phyloP scores from a whole-genome alignment of 306 rosid species.

The peach (Prunus persica) region Prunus_persica_NCBIv2 NC_034014.1:25044001-25044500 shows the following conservation, averaged over 20 bases:
- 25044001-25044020: slow-evolving; percentile 36
- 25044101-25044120: slow-evolving; percentile 32
- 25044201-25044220: not conserved
- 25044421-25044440: not conserved
- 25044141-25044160: slow-evolving; percentile 44
- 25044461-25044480: too few relatives aligned
- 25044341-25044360: slow-evolving; percentile 46
- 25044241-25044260: slow-evolving; percentile 24
- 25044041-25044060: not conserved
- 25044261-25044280: slow-evolving; percentile 23
- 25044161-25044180: slow-evolving; percentile 11
- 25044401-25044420: not conserved
- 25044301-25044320: slow-evolving; percentile 26
- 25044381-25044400: slow-evolving; percentile 33
- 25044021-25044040: not conserved
- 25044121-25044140: slow-evolving; percentile 28
- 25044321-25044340: slow-evolving; percentile 53
- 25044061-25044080: slow-evolving; percentile 11
- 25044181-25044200: not conserved
- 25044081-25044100: slow-evolving; percentile 34
- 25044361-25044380: slow-evolving; percentile 70
- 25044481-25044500: slow-evolving; percentile 2
- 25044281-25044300: slow-evolving; percentile 24
- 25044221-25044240: not conserved
- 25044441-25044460: not conserved